Percentiles rank a stretch among this genome's conserved stretches.
Evolutionary conservation across 257 asterid species (phyloP).

Genomic region (Ajuga chamaepitys): DNA sequence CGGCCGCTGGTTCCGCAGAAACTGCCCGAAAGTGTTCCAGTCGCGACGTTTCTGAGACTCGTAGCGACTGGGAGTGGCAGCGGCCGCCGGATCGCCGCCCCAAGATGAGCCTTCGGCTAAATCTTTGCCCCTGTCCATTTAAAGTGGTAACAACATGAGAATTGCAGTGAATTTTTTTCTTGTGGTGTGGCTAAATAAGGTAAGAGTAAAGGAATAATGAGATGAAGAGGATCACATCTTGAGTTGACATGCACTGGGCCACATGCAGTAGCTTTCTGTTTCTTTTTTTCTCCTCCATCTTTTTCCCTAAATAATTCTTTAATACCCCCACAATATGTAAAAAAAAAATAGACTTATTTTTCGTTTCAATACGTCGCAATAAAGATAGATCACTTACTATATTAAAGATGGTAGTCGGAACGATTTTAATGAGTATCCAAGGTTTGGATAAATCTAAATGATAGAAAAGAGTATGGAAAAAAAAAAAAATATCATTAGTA

Average conservation of each 20-base stretch:
- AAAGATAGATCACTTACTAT: too few relatives aligned
- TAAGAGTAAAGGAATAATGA: conserved; percentile 31
- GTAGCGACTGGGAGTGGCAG: conserved; percentile 45
- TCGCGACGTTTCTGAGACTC: conserved; percentile 56
- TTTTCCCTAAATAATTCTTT: neutral
- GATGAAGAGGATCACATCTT: conserved; percentile 44
- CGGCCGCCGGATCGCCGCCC: conserved; percentile 12
- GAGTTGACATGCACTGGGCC: conserved; percentile 80
- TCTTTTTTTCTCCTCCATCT: conserved; percentile 1
- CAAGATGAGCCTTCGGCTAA: conserved; percentile 42
- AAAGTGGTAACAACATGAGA: neutral
- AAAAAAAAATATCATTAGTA: too few relatives aligned
- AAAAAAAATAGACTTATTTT: too few relatives aligned
- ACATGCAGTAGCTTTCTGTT: conserved; percentile 46
- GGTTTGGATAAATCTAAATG: too few relatives aligned
- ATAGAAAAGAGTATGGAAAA: too few relatives aligned
- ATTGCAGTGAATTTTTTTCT: neutral
- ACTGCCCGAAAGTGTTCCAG: conserved; percentile 85
- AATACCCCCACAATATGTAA: too few relatives aligned
- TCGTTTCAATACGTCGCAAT: too few relatives aligned
- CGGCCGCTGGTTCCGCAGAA: conserved; percentile 58
- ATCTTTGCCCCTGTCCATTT: conserved; percentile 23
- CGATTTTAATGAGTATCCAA: too few relatives aligned
- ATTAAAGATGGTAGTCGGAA: too few relatives aligned
- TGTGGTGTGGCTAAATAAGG: conserved; percentile 31